Conservation (phyloP, 139 green algal species). For the Picochlorum costavermella region DNA sequence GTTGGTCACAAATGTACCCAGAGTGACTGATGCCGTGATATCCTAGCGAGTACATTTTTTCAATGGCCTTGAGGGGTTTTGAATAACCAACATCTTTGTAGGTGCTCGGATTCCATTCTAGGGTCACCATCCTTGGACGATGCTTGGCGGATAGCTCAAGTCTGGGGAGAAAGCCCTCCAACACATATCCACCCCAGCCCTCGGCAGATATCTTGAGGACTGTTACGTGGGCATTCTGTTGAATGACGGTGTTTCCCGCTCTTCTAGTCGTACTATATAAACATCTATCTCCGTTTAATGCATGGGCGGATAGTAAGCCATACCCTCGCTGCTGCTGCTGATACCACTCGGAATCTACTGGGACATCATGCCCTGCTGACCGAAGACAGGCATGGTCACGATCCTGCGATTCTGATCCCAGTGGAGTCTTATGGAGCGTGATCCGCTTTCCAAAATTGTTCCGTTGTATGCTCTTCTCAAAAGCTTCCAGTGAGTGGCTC, state of each 20-base stretch:
- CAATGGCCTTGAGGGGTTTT: constrained; percentile 38
- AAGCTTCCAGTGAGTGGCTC: constrained; percentile 32
- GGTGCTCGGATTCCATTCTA: constrained; percentile 51
- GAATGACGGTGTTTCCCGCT: constrained; percentile 6
- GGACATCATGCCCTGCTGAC: constrained; percentile 6
- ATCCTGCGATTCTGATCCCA: constrained; percentile 34
- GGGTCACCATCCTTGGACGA: constrained; percentile 46
- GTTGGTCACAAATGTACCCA: constrained; percentile 63
- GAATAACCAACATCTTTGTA: constrained; percentile 36
- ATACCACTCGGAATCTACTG: constrained; percentile 5
- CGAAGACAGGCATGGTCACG: constrained; percentile 25
- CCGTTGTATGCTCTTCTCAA: constrained; percentile 45
- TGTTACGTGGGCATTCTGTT: constrained; percentile 25
- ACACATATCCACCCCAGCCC: constrained; percentile 58
- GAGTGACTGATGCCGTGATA: constrained; percentile 66
- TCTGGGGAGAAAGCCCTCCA: constrained; percentile 45
- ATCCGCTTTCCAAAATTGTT: constrained; percentile 59
- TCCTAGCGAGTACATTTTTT: constrained; percentile 47
- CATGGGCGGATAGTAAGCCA: constrained; percentile 13
- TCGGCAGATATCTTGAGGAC: constrained; percentile 44
- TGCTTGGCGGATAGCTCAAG: background rate
- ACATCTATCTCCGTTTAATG: constrained; percentile 9
- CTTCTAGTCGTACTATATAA: constrained; percentile 6
- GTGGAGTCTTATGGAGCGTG: constrained; percentile 30
- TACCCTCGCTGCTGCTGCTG: constrained; percentile 24